Evolutionary conservation across 306 rosid genomes (phyloP), one percentile per base, ranked within the genome.

Genomic region (Argentina anserina): DNA sequence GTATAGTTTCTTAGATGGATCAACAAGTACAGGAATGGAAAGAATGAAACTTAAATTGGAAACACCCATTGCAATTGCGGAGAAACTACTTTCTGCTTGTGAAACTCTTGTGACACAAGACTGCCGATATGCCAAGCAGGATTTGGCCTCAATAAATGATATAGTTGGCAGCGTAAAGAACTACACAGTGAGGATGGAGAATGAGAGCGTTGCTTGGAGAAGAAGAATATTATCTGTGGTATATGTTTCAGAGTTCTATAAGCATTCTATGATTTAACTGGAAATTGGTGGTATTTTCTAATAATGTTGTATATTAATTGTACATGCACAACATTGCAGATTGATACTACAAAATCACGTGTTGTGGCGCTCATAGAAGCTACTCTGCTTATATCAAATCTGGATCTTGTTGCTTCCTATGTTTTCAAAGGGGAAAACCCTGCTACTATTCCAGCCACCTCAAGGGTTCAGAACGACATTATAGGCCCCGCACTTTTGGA

Each of bases 41-140:
- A 88, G 99, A 80, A 88, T 94, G 91, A 89, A 82, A 84, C 92
- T 94, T 67, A 94, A 94, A 79, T 90, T 94, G 66, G 95, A 84
- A 88, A 94, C 99, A 42, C 99, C 98, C 3, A 58, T 91, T 76
- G 89, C 74, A 77, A 89, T 94, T 84, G 99, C 92, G 15, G 95
- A 91, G n/a, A 88, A 89, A 43, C 86, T 94, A 28, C 85, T 94
- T 60, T 80, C 89, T 69, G 78, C 91, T 14, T 86, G 92, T 75
- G 83, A 83, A 77, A 86, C 84, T 69, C 89, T 91, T 64, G 85
- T 89, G 55, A 88, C 86, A 77, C 96, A 91, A 77, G 97, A 94
- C 71, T 86, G 76, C 58, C 85, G 65, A 76, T 67, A 67, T 81
- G 95, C 93, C 83, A 88, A 86, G 79, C 95, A 84, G 80, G 95